Evolutionary conservation across 495 filamentous ascomycete species (phyloP).

Genomic region (Penicillium cinerascens): DNA sequence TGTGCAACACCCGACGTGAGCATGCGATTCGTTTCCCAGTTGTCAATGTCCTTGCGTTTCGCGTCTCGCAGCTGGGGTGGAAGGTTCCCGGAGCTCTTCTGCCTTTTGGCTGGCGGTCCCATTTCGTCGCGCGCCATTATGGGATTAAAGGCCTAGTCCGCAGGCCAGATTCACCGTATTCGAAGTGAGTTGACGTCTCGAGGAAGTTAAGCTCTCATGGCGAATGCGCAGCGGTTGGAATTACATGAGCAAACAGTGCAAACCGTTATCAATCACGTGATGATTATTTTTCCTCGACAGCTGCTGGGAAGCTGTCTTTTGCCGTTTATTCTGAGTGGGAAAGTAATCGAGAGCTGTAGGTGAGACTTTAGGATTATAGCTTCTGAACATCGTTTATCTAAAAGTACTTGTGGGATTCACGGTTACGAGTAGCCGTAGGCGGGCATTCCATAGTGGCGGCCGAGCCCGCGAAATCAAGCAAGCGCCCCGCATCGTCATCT

Average conservation of each 20-base stretch:
- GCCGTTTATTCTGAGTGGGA: neutral
- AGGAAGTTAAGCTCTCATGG: neutral
- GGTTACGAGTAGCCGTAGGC: neutral
- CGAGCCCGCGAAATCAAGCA: constrained; percentile 17
- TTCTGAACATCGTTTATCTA: neutral
- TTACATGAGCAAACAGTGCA: constrained; percentile 23
- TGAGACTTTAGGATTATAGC: neutral
- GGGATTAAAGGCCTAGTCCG: neutral
- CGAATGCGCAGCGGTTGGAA: neutral
- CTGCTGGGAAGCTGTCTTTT: neutral
- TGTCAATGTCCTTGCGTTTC: constrained; percentile 91
- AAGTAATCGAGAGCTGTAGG: neutral
- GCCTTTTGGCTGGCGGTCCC: constrained; percentile 43
- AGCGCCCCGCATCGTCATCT: constrained; percentile 36
- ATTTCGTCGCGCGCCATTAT: constrained; percentile 38
- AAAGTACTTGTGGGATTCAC: neutral
- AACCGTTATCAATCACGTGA: constrained; percentile 28
- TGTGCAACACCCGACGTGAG: constrained; percentile 94
- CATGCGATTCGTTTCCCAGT: constrained; percentile 99
- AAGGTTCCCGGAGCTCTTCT: constrained; percentile 38
- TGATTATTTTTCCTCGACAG: neutral
- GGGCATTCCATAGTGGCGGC: constrained; percentile 2
- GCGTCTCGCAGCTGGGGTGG: constrained; percentile 42
- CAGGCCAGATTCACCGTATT: neutral
- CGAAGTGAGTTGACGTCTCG: neutral